Evolutionary conservation across 352 stramenopile genomes (phyloP).

Genomic region (Globisporangium sylvaticum): DNA sequence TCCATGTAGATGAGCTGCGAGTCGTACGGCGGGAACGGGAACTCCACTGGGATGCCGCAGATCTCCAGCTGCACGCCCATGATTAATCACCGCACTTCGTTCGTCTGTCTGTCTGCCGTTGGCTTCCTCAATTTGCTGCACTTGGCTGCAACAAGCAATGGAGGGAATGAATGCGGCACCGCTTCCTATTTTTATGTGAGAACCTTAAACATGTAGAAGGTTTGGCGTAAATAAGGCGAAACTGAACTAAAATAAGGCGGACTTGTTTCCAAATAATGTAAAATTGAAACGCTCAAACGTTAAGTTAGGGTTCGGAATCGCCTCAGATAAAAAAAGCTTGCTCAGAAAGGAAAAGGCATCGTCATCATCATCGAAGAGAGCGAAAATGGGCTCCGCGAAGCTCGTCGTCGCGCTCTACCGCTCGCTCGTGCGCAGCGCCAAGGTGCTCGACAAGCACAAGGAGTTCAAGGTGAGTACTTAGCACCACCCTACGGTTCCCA

Average conservation of each 20-base stretch:
- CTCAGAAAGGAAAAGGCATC: slow-evolving; percentile 2
- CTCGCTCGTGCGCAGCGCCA: slow-evolving; percentile 60
- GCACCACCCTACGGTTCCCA: too few relatives aligned
- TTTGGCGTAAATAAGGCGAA: not conserved
- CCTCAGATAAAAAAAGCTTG: not conserved
- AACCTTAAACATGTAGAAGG: not conserved
- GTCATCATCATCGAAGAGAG: not conserved
- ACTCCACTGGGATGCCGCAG: slow-evolving; percentile 89
- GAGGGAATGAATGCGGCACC: not conserved
- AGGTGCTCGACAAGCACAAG: slow-evolving; percentile 50
- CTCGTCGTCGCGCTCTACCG: slow-evolving; percentile 68
- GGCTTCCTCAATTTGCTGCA: slow-evolving; percentile 7
- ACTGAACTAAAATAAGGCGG: not conserved
- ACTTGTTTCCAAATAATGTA: not conserved
- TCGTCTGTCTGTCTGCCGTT: not conserved
- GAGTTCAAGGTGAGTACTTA: slow-evolving; percentile 51
- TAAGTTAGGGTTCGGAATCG: not conserved
- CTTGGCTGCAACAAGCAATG: not conserved
- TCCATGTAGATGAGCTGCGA: slow-evolving; percentile 97
- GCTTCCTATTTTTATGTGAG: not conserved
- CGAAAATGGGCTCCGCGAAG: slow-evolving; percentile 36
- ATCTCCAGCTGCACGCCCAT: slow-evolving; percentile 72
- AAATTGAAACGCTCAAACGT: not conserved
- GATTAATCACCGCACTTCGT: too few relatives aligned
- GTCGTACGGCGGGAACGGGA: slow-evolving; percentile 96